Evolutionary conservation across 352 stramenopile genomes (phyloP).

Genomic region (Pythium sp.): DNA sequence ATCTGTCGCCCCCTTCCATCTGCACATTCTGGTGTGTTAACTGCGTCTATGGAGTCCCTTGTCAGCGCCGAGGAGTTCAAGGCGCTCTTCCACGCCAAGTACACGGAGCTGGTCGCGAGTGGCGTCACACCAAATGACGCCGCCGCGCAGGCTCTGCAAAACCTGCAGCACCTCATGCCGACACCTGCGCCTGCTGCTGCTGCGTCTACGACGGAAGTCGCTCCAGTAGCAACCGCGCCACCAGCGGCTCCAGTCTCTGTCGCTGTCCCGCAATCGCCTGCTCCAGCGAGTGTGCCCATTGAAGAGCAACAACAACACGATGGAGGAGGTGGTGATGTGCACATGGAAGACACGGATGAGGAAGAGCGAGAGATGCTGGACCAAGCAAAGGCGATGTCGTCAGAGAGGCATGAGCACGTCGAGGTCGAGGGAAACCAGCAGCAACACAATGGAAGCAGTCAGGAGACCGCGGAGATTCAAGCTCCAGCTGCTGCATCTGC

Average conservation of each 20-base stretch:
- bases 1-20: neutral
- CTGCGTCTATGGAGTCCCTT: neutral
- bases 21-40: neutral
- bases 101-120: constrained; percentile 43
- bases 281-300: neutral
- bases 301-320: neutral
- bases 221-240: neutral
- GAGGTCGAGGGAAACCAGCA: constrained; percentile 22
- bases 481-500: neutral
- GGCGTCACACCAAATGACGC: constrained; percentile 62
- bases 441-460: neutral
- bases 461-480: neutral
- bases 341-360: constrained; percentile 42
- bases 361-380: constrained; percentile 20
- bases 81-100: constrained; percentile 51
- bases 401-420: constrained; percentile 19
- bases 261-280: neutral
- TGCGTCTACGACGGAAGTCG: neutral
- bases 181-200: neutral
- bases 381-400: neutral
- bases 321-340: constrained; percentile 28
- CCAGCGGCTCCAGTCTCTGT: neutral
- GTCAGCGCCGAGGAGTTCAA: constrained; percentile 27
- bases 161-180: constrained; percentile 40
- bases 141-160: constrained; percentile 45